Conservation (phyloP, 192 early-diverging fungal genomes). For the Mortierella claussenii region DNA sequence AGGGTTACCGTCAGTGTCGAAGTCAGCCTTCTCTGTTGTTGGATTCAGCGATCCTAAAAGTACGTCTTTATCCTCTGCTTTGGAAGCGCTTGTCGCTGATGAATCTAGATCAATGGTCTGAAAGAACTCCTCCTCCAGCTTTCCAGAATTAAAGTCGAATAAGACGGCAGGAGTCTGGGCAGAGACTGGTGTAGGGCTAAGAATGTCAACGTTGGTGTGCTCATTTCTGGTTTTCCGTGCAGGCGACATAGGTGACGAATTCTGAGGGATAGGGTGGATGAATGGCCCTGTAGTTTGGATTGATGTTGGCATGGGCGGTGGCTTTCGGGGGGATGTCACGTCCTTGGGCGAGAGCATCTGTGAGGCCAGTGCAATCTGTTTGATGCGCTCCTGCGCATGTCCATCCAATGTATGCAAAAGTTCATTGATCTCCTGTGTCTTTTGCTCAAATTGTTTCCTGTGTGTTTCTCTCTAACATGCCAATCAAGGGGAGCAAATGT, state of each 20-base stretch:
- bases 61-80: too few relatives aligned
- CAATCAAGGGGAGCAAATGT: background rate
- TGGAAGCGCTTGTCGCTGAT: background rate
- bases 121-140: constrained; percentile 65
- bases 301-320: constrained; percentile 14
- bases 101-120: constrained; percentile 25
- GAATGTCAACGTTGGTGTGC: constrained; percentile 42
- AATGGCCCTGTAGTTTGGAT: constrained; percentile 19
- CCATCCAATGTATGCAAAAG: constrained; percentile 55
- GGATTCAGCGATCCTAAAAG: too few relatives aligned
- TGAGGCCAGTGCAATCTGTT: constrained; percentile 1
- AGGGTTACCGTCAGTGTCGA: constrained; percentile 41
- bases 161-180: constrained; percentile 38
- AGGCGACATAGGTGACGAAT: constrained; percentile 25
- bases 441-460: constrained; percentile 63
- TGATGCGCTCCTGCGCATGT: constrained; percentile 5
- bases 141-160: constrained; percentile 58
- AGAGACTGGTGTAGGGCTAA: constrained; percentile 33
- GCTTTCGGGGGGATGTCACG: constrained; percentile 6
- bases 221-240: constrained; percentile 43
- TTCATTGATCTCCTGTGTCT: constrained; percentile 59
- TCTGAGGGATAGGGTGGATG: constrained; percentile 22
- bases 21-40: constrained; percentile 2
- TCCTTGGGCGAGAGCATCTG: constrained; percentile 6
- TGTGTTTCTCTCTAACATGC: constrained; percentile 60